A percentile compares a stretch with the other conserved stretches of the same genome.
These are phyloP conservation scores for Myxozyma neglecta DNA, from an alignment of 805 yeast genomes.

Conservation along the genomic window DNA sequence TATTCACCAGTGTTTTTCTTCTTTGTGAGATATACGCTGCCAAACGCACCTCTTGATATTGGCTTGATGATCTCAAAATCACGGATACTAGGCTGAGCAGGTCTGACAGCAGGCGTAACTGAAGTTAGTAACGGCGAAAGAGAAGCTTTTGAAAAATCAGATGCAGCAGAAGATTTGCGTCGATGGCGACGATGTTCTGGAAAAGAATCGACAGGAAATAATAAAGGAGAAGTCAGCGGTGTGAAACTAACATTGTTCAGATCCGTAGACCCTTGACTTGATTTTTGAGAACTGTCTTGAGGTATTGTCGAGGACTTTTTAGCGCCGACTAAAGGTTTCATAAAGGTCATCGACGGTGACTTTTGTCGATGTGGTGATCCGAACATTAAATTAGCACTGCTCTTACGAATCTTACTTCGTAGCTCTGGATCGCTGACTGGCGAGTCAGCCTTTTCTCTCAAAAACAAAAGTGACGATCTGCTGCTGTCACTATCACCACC, in stretches of 20 bases:
- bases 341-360: constrained; percentile 24
- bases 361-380: constrained; percentile 31
- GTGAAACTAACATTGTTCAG: constrained; percentile 37
- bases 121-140: constrained; percentile 78
- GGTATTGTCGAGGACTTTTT: constrained; percentile 11
- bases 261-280: not conserved
- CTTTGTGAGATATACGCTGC: constrained; percentile 85
- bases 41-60: constrained; percentile 95
- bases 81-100: constrained; percentile 66
- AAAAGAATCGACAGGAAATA: constrained; percentile 49
- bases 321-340: constrained; percentile 21
- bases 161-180: constrained; percentile 37
- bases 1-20: constrained; percentile 87
- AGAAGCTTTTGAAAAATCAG: constrained; percentile 55
- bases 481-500: constrained; percentile 32
- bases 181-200: constrained; percentile 31
- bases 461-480: constrained; percentile 22
- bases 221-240: constrained; percentile 61
- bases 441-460: constrained; percentile 31
- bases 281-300: not conserved
- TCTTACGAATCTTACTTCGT: constrained; percentile 11
- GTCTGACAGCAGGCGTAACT: constrained; percentile 54
- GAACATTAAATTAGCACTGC: constrained; percentile 21
- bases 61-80: constrained; percentile 93
- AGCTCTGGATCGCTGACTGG: constrained; percentile 29